Evolutionary conservation across 306 rosid species (phyloP), one percentile per base, ranked within the genome.

Genomic region (Neltuma alba): DNA sequence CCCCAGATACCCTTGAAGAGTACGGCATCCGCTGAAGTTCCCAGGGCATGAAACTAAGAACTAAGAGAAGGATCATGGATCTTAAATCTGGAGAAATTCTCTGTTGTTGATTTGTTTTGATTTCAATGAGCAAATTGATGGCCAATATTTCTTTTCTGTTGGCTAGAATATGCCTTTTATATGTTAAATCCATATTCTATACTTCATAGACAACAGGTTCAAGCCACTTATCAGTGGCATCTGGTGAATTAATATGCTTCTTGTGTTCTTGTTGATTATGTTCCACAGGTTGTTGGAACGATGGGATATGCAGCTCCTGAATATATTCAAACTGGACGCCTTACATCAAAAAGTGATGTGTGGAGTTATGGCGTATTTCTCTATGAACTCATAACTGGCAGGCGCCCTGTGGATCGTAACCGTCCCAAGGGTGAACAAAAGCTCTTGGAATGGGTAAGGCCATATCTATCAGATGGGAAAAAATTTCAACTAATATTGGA

Each of bases 281-380:
- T 83, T 76, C 76, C 78, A 61, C 84, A 95, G 99, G 92, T 90
- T 79, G 98, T 93, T 37, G 99, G 99, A 89, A 95, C 99, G 21
- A 88, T 89, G 92, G 99, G 99, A 50, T 95, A 95, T 79, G 97
- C 99, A 67, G 97, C 99, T 83, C 99, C 99, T 2, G 99, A 95
- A 76, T 95, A 93, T 85, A 38, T 95, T 75, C 96, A 85, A 85
- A 95, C 99, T 0, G 99, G 99, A 65, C 98, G 94, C 42, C 94
- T 95, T 20, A 90, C 98, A 23, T 85, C 90, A 45, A 95, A 93
- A 86, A 91, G 81, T 74, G 99, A 95, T 37, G 96, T 95, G 71
- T 95, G 99, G 99, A 87, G 98, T 84, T 95, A 86, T 27, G 99
- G 99, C 7, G 98, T 95, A 72, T 95, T 95, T 85, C 97, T 95